Evolutionary conservation across 2,329 filamentous ascomycete species (phyloP).

Genomic region (Cytospora piceicola): DNA sequence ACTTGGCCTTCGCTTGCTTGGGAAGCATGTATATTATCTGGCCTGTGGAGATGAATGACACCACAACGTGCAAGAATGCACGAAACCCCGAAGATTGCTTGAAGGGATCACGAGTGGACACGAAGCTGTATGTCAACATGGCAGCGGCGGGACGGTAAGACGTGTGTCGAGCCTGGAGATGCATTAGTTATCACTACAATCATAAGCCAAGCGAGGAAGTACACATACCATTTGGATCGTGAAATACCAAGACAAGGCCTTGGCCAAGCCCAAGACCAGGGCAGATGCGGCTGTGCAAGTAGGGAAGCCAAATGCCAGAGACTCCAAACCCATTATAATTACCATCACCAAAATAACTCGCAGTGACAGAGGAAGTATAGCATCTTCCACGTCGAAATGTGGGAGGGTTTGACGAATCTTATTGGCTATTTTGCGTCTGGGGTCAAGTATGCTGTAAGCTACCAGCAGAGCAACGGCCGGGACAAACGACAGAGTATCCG

Average conservation of each 20-base stretch:
- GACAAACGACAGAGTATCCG: constrained; percentile 36
- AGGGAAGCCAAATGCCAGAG: constrained; percentile 5
- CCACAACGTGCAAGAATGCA: constrained; percentile 36
- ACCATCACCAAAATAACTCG: constrained; percentile 1
- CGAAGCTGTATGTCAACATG: constrained; percentile 39
- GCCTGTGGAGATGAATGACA: constrained; percentile 39
- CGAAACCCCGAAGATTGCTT: constrained; percentile 34
- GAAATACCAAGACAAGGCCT: constrained; percentile 18
- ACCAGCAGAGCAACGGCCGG: constrained; percentile 38
- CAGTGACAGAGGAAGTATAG: background rate
- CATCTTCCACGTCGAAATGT: constrained; percentile 2
- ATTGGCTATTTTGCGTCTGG: constrained; percentile 7
- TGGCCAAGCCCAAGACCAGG: constrained; percentile 1
- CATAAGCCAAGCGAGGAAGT: background rate
- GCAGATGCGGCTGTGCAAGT: background rate
- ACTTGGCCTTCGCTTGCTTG: constrained; percentile 36
- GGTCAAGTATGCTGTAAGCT: constrained; percentile 34
- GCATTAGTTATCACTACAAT: background rate
- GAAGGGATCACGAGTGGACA: constrained; percentile 38
- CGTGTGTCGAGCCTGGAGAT: background rate
- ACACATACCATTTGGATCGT: constrained; percentile 10
- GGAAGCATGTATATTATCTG: constrained; percentile 42
- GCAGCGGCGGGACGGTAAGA: constrained; percentile 14
- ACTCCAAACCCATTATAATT: background rate
- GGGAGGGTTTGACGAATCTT: background rate